Base-by-base conservation (phyloP, 2,329 filamentous ascomycete genomes). In the Chaetomium olivaceum region DNA sequence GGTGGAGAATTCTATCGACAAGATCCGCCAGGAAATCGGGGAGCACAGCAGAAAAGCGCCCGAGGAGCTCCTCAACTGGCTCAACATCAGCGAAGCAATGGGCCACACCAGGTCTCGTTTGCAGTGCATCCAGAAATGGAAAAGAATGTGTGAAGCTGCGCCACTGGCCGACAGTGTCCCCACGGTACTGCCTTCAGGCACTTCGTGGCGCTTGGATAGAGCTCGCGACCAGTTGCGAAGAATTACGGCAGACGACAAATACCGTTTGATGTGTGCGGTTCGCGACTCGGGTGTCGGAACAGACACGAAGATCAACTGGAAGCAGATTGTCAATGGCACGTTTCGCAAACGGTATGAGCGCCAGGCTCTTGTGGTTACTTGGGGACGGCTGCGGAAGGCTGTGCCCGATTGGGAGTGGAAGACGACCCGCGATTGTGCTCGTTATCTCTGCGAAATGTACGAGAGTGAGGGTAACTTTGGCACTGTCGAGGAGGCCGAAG, bases 81-180 rank as follows among this genome's bases (percentile, higher is more conserved):
- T 83, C 58, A 75, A 80, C 9, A 85, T 93, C 27, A 89, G 87
- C 70, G 78, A 85, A 66, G 81, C 81, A 62, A 88, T 93, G 85
- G 81, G 78, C 16, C 79, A 81, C 57, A 86, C 80, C 9, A 82
- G 91, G 54, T 90, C 84, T 67, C 83, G 87, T 3, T 81, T 91
- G 27, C 89, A 91, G 74, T 92, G 89, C 73, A 80, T 83, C 29
- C 81, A 81, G 29, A 92, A 93, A 73, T 92, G 89, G 87, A 85
- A 84, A 66, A 75, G 78, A 31, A 69, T 87, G 21, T 75, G 77
- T 60, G 72, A 75, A n/a, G 67, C 71, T 16, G 72, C 74, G 25
- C 67, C 56, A 12, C 25, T 69, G 67, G 61, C 70, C 21, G 64
- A 69, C 64, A 16, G 43, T 4, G 59, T 68, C 29, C 43, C 64